Evolutionary conservation across 352 stramenopile species (phyloP).

Genomic region (Blastocystis sp.): DNA sequence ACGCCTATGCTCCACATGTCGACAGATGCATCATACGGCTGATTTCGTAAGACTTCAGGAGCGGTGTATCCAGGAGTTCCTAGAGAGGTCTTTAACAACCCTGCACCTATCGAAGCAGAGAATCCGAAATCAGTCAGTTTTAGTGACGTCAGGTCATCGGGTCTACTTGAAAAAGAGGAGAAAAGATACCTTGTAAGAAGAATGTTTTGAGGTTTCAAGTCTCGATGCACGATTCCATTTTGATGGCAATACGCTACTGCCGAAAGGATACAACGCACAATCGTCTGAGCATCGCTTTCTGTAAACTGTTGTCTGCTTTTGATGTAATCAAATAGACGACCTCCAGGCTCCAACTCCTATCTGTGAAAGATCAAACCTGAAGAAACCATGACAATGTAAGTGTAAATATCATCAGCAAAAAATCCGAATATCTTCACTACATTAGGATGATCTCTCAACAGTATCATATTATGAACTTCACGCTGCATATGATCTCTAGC

Average conservation of each 20-base stretch:
- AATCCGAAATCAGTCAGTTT: slow-evolving; percentile 85
- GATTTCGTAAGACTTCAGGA: slow-evolving; percentile 81
- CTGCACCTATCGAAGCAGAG: slow-evolving; percentile 73
- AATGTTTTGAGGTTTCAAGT: slow-evolving; percentile 94
- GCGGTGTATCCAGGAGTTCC: slow-evolving; percentile 81
- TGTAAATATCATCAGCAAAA: slow-evolving; percentile 83
- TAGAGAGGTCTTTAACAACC: slow-evolving; percentile 63
- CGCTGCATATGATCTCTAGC: neutral
- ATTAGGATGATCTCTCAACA: slow-evolving; percentile 73
- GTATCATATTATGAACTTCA: slow-evolving; percentile 48
- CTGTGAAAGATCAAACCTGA: neutral
- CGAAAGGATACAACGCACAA: neutral
- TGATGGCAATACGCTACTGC: slow-evolving; percentile 85
- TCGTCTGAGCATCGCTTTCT: slow-evolving; percentile 1
- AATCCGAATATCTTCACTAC: slow-evolving; percentile 86
- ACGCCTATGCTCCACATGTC: slow-evolving; percentile 88
- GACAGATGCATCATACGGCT: slow-evolving; percentile 78
- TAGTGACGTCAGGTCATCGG: slow-evolving; percentile 74
- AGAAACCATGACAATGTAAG: slow-evolving; percentile 85
- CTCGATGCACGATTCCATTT: slow-evolving; percentile 87
- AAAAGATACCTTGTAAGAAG: slow-evolving; percentile 73
- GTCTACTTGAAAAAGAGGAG: slow-evolving; percentile 78
- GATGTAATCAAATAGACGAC: slow-evolving; percentile 58
- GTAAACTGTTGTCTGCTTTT: slow-evolving; percentile 48
- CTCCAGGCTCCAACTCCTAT: slow-evolving; percentile 69